Conservation (phyloP, 2,329 filamentous ascomycete genomes). For the Arthroderma uncinatum region DNA sequence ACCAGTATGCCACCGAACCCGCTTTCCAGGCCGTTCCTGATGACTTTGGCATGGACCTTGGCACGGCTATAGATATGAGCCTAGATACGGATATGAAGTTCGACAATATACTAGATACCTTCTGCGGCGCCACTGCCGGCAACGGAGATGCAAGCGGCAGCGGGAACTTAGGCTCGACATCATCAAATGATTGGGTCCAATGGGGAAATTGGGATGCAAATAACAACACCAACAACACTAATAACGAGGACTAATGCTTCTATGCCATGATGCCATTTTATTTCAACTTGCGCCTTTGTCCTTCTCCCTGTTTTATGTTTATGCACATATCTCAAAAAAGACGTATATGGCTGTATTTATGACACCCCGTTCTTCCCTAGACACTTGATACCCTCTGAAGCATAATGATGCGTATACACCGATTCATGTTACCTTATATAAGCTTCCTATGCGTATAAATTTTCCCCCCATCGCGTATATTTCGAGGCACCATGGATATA, state of each 20-base stretch:
- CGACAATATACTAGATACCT: background rate
- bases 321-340: background rate
- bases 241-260: background rate
- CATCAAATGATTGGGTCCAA: conserved; percentile 9
- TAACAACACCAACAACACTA: background rate
- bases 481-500: background rate
- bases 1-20: conserved; percentile 17
- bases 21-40: conserved; percentile 17
- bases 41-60: conserved; percentile 19
- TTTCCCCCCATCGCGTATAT: background rate
- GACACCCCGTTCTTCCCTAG: background rate
- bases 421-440: background rate
- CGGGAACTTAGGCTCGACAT: background rate
- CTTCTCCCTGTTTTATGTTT: background rate
- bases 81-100: conserved; percentile 23
- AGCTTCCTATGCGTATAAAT: conserved; percentile 1
- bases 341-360: background rate
- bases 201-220: conserved; percentile 11
- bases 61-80: conserved; percentile 12
- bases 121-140: background rate
- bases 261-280: background rate
- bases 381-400: conserved; percentile 1
- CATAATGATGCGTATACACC: background rate
- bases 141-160: background rate
- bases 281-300: background rate